These are phyloP conservation scores for Euphorbia pulcherrima DNA, from an alignment of 345 rosid species.

Conservation along the genomic window DNA sequence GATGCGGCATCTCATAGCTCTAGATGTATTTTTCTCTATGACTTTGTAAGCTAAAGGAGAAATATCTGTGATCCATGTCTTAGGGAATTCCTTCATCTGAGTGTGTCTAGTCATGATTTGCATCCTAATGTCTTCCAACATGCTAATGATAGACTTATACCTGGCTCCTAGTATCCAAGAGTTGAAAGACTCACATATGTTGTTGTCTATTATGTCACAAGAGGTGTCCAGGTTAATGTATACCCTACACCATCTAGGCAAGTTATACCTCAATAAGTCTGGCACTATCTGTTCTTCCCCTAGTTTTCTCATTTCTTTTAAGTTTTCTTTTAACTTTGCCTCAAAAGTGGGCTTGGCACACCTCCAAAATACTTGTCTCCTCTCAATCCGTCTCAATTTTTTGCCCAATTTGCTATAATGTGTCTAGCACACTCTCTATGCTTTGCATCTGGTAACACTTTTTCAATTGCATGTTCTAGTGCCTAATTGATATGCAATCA, in stretches of 20 bases:
- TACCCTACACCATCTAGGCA: background rate
- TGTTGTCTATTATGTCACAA: background rate
- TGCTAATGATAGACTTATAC: background rate
- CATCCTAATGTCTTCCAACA: no score
- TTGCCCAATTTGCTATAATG: background rate
- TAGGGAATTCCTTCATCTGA: background rate
- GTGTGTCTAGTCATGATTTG: no score
- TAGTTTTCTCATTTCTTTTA: background rate
- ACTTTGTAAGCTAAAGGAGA: no score
- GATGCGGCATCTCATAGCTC: no score
- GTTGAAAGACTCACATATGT: no score
- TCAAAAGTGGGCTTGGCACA: background rate
- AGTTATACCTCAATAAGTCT: no score
- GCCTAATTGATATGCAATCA: background rate
- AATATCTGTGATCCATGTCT: background rate
- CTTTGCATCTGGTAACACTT: background rate
- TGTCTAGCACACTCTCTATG: background rate
- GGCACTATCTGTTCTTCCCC: background rate
- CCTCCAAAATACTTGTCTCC: background rate
- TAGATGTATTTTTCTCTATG: no score
- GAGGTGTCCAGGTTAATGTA: no score
- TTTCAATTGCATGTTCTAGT: no score
- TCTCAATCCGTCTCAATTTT: background rate
- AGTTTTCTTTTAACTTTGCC: background rate
- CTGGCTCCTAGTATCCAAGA: background rate